Conservation (phyloP, 495 filamentous ascomycete species). For the Letharia lupina region DNA sequence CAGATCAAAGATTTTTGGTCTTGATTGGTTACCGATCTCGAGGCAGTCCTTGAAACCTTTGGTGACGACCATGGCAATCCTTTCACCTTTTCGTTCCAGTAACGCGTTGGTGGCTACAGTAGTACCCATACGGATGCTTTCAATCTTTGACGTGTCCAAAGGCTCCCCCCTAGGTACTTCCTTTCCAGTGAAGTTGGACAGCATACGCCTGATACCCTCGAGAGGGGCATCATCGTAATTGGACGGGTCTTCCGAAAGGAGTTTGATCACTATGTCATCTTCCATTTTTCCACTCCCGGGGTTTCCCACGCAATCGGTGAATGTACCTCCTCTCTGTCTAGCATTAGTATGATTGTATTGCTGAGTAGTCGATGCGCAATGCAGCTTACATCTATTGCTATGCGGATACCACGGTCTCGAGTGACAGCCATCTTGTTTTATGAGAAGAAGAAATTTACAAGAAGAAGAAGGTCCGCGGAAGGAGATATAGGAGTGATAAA, state of each 20-base stretch:
- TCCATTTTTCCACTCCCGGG: constrained; percentile 47
- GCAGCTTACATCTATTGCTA: constrained; percentile 28
- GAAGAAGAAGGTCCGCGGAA: neutral
- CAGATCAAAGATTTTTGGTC: constrained; percentile 77
- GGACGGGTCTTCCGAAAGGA: constrained; percentile 80
- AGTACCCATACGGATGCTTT: constrained; percentile 82
- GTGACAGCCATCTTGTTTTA: constrained; percentile 19
- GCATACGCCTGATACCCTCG: constrained; percentile 83
- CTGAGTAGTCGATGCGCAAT: neutral
- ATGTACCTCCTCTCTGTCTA: constrained; percentile 56
- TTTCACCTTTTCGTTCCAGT: constrained; percentile 88
- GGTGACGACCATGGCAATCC: constrained; percentile 83
- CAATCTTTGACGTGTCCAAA: constrained; percentile 76
- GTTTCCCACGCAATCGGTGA: constrained; percentile 64
- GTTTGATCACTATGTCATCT: constrained; percentile 75
- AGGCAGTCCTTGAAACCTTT: constrained; percentile 90
- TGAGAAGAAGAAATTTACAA: neutral
- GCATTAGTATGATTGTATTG: constrained; percentile 12
- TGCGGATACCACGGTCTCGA: constrained; percentile 24
- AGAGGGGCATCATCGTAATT: constrained; percentile 86
- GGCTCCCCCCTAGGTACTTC: constrained; percentile 74
- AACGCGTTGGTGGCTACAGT: constrained; percentile 89
- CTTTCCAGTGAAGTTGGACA: constrained; percentile 67
- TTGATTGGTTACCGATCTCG: constrained; percentile 76
- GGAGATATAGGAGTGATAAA: neutral